Evolutionary conservation across 257 asterid species (phyloP).

Genomic region (Coffea canephora): DNA sequence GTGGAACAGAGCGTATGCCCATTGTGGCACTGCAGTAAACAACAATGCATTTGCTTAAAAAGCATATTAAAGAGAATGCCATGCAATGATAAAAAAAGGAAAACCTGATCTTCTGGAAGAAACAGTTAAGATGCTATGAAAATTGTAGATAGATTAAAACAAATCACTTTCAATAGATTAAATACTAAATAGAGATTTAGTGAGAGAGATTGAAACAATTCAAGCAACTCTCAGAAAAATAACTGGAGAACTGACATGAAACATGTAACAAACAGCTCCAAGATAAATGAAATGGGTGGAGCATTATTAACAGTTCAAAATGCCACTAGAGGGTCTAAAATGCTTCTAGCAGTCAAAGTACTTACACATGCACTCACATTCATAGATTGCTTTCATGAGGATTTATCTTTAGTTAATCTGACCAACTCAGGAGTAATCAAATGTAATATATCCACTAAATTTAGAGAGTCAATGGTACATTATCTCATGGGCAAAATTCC

Average conservation of each 20-base stretch:
- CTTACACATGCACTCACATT: neutral
- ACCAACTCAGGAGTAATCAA: too few species aligned
- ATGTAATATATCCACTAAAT: too few species aligned
- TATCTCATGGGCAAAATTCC: too few species aligned
- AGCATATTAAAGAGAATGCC: neutral
- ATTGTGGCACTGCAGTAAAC: constrained; percentile 67
- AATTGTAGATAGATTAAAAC: neutral
- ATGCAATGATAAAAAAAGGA: neutral
- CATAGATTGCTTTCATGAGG: neutral
- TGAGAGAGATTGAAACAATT: neutral
- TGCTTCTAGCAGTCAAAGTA: too few species aligned
- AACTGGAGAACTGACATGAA: neutral
- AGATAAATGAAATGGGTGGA: neutral
- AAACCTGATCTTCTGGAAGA: neutral
- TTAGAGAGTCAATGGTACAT: too few species aligned
- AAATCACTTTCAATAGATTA: neutral
- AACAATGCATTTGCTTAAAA: neutral
- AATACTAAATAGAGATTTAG: too few species aligned
- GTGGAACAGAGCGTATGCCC: constrained; percentile 91
- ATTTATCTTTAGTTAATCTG: neutral
- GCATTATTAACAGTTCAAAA: neutral
- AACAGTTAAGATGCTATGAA: neutral
- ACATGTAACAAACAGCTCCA: neutral
- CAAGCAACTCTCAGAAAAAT: neutral
- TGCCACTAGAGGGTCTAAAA: neutral